Base-by-base conservation (phyloP, 2,329 filamentous ascomycete genomes). In the Zymoseptoria passerinii region DNA sequence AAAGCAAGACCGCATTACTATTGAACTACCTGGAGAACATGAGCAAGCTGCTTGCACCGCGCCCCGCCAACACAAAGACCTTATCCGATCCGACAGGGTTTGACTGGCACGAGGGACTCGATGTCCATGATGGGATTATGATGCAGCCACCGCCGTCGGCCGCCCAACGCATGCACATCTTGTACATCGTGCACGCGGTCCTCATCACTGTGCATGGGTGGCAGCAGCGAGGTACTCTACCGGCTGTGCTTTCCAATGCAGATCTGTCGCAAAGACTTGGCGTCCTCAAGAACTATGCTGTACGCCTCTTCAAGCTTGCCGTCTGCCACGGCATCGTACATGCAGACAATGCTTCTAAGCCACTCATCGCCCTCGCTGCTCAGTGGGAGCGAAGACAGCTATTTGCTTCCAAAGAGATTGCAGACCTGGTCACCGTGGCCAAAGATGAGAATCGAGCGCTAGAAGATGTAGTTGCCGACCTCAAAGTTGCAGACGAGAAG, bases 171-270 rank as follows among this genome's bases (percentile, higher is more conserved):
- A 50, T 68, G 20, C 65, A 68, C 50, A 49, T 66, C 4, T 40
- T 68, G 10, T 65, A 63, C 50, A 54, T 66, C 20, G 28, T 65
- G 13, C 58, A 64, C 49, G 65, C 65, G 53, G 54, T 66, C 8
- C 50, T 68, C n/a, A 9, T 57, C 9, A 52, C 53, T 10, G 16
- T 60, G 3, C 40, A 52, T 40, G 20, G 57, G 13, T 48, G 52
- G 56, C 53, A 48, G 19, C 8, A 44, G 40, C 4, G 29, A 48
- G 48, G 40, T 20, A 44, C 35, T 6, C 1, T 49, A 29, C 53
- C 55, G 5, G 10, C 52, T 10, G 28, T 23, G 6, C 28, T 52
- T 8, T 23, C 18, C 44, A 23, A 48, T 29, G 9, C 51, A 8
- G 35, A 57, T n/a, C 13, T 58, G 13, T 23, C 27, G 9, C 23